phyloP scores from a whole-genome alignment of 2,329 filamentous ascomycete species.

The Pseudopithomyces maydicus region DNA sequence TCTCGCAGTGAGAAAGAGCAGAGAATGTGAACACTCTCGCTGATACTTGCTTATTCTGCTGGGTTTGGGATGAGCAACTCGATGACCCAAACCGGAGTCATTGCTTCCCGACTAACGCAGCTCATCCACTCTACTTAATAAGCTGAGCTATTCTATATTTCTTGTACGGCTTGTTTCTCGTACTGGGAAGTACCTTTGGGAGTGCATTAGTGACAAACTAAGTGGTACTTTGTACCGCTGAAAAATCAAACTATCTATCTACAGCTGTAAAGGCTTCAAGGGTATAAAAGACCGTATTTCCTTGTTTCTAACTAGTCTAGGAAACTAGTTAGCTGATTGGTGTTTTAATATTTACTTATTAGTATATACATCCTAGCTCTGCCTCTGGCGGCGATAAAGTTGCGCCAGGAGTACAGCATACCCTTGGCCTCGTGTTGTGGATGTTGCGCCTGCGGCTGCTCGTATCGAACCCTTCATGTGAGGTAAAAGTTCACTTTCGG shows the following conservation, averaged over 20 bases:
- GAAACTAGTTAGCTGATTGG: not conserved
- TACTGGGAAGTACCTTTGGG: not conserved
- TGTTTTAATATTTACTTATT: not conserved
- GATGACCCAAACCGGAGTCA: not conserved
- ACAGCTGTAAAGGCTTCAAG: not conserved
- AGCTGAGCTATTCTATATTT: not conserved
- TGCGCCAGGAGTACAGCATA: not conserved
- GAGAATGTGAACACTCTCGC: not conserved
- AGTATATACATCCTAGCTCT: not conserved
- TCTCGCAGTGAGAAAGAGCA: not conserved
- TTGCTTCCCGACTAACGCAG: not conserved
- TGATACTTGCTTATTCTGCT: not conserved
- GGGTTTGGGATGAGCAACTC: not conserved
- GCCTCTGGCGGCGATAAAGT: not conserved
- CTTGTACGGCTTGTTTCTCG: not conserved
- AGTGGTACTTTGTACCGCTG: not conserved
- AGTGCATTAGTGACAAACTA: not conserved
- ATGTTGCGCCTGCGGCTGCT: constrained; percentile 6
- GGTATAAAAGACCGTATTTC: not conserved
- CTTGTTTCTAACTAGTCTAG: not conserved
- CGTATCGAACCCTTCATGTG: constrained; percentile 8
- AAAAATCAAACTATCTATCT: not conserved
- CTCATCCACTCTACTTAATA: not conserved
- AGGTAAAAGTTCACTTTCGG: constrained; percentile 1
- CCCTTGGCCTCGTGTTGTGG: constrained; percentile 1